Evolutionary conservation across 805 yeast genomes (phyloP), one percentile per base, ranked within the genome.

Genomic region (Barnettozyma sp.): DNA sequence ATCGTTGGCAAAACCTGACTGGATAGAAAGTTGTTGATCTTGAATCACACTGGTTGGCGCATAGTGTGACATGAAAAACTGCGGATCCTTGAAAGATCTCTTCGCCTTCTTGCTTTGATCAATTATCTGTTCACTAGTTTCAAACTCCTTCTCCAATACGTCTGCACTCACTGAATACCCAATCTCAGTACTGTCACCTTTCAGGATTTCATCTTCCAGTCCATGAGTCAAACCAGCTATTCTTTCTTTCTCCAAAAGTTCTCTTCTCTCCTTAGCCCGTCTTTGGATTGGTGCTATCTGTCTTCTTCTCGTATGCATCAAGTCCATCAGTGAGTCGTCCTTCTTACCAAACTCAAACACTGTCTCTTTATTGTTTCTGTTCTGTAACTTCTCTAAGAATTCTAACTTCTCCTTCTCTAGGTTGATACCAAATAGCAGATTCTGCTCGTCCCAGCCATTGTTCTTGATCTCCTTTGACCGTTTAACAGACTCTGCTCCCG

Each of bases 281-380:
- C 78, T 68, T 58, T 88, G 95, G 34, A 88, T 76, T 9, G 94
- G 94, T 1, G 94, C 95, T 38, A 90, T 69, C 56, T 88, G 96
- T 41, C 69, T 70, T 56, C 99, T 71, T 66, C 97, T 70, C 41
- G 77, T 76, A 44, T 78, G 71, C 98, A 92, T 92, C 54, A 92
- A 68, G 36, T 79, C 80, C 26, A 83, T 80, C 54, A 86, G 67
- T 44, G 80, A 80, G 45, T 78, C 84, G 34, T 68, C 70, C 34
- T 69, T 65, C 50, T 78, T 75, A 42, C 78, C 73, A 59, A 87
- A 82, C 59, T 92, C 99, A 56, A 92, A 92, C 4, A 92, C 97
- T 0, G 98, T 92, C 55, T 92, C 97, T 50, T 84, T 81, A 34
- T 76, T 66, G 28, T 66, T 58, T 54, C 96, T 69, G 46, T 83